Conservation (phyloP, 345 rosid genomes). For the Sonneratia caseolaris region DNA sequence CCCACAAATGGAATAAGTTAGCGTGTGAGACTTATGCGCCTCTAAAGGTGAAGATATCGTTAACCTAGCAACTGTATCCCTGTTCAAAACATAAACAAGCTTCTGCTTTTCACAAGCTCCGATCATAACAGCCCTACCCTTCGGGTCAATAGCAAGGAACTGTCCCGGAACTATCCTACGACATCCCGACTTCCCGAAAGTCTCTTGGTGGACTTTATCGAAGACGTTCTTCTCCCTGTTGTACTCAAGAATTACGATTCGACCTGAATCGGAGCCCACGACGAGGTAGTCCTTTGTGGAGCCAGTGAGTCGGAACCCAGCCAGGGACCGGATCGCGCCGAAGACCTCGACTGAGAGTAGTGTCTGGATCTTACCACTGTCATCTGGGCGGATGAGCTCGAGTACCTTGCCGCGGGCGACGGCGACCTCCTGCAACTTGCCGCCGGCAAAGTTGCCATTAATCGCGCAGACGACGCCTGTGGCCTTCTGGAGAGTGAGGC, state of each 20-base stretch:
- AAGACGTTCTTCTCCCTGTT: conserved; percentile 79
- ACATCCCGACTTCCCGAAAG: conserved; percentile 93
- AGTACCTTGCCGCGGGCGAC: conserved; percentile 95
- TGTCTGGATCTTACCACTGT: conserved; percentile 79
- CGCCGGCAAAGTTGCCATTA: conserved; percentile 96
- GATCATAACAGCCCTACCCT: conserved; percentile 90
- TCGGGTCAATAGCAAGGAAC: conserved; percentile 84
- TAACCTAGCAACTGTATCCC: conserved; percentile 90
- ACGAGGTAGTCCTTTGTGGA: conserved; percentile 83
- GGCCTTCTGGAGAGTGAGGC: conserved; percentile 84
- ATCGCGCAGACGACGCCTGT: conserved; percentile 79
- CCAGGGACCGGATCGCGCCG: conserved; percentile 80
- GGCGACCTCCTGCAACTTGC: conserved; percentile 76
- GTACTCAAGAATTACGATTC: conserved; percentile 84
- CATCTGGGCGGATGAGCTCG: conserved; percentile 91
- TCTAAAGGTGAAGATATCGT: conserved; percentile 95
- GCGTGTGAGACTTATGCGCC: conserved; percentile 90
- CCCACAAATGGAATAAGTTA: conserved; percentile 77
- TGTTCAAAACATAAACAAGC: conserved; percentile 80
- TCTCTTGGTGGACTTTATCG: conserved; percentile 88
- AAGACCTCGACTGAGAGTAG: conserved; percentile 84
- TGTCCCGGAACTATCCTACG: conserved; percentile 95
- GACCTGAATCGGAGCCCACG: conserved; percentile 96
- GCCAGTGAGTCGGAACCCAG: conserved; percentile 90
- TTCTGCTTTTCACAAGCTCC: conserved; percentile 98